These are phyloP conservation scores for Metschnikowia similis DNA, from an alignment of 805 yeast species.

Conservation along the genomic window DNA sequence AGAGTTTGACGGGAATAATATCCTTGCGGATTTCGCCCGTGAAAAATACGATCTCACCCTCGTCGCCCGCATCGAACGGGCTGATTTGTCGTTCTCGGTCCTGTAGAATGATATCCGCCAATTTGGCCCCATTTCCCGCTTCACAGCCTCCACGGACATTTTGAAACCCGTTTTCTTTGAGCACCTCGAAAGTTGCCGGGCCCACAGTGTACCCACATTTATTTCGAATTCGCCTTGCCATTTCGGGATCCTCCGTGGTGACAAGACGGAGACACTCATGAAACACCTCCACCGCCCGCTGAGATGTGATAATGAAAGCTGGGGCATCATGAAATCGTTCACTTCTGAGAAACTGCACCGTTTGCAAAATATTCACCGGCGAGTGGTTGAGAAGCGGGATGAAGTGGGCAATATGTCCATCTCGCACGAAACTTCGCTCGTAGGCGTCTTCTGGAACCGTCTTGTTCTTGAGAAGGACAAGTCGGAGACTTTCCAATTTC, in stretches of 20 bases:
- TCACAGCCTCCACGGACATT: constrained; percentile 66
- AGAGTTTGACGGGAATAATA: constrained; percentile 64
- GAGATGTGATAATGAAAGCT: constrained; percentile 76
- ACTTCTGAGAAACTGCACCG: constrained; percentile 43
- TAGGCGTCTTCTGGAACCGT: constrained; percentile 71
- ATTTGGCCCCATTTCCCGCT: constrained; percentile 76
- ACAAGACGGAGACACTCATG: constrained; percentile 38
- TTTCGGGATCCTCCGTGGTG: constrained; percentile 10
- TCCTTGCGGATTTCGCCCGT: constrained; percentile 87
- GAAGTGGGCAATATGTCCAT: constrained; percentile 46
- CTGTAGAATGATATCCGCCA: constrained; percentile 58
- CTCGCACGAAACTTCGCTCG: constrained; percentile 36
- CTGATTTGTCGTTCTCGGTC: constrained; percentile 22
- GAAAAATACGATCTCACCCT: constrained; percentile 52
- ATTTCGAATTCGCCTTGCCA: constrained; percentile 25
- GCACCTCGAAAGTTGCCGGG: constrained; percentile 70
- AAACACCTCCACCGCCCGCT: constrained; percentile 83
- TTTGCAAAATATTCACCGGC: constrained; percentile 44
- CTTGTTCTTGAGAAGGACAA: constrained; percentile 65
- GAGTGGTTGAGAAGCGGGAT: constrained; percentile 72
- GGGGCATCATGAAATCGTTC: constrained; percentile 35
- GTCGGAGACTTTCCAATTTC: constrained; percentile 6
- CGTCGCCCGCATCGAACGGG: background rate
- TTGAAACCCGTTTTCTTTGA: constrained; percentile 58
- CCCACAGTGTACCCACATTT: constrained; percentile 84